Percentiles rank a stretch among this genome's conserved stretches.
phyloP scores from a whole-genome alignment of 148 eudicot genomes.

The Chenopodium album region DNA sequence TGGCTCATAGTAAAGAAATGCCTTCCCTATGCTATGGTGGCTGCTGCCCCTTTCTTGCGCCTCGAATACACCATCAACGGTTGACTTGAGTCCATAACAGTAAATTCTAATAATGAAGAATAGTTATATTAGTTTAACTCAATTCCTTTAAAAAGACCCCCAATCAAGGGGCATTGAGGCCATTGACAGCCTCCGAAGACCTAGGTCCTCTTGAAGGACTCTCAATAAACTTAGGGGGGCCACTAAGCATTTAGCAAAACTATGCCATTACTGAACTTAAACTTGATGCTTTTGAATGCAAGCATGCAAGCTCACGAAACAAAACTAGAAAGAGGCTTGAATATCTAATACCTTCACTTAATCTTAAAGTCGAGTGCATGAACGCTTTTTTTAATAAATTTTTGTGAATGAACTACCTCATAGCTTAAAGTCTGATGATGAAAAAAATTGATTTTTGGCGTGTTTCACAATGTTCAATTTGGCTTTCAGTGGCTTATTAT shows the following conservation, averaged over 20 bases:
- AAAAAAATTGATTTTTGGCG: neutral
- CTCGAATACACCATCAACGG: too few species aligned
- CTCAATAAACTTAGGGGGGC: neutral
- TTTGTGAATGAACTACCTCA: neutral
- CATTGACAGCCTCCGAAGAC: neutral
- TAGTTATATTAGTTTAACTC: too few species aligned
- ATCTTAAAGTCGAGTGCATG: neutral
- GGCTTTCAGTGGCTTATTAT: neutral
- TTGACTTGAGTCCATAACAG: too few species aligned
- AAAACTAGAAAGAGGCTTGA: neutral
- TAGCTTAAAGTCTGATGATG: neutral
- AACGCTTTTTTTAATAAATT: too few species aligned
- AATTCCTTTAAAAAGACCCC: too few species aligned
- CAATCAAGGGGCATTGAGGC: neutral
- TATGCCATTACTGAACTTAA: neutral
- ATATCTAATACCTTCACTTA: neutral
- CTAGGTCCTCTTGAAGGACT: neutral
- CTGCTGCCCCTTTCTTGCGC: too few species aligned
- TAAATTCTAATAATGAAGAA: too few species aligned
- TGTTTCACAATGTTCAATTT: neutral
- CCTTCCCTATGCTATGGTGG: too few species aligned
- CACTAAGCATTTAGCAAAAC: neutral
- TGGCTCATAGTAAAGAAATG: too few species aligned
- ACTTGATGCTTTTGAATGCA: neutral
- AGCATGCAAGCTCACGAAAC: neutral